phyloP scores from a whole-genome alignment of 2,329 filamentous ascomycete genomes.

The Fusarium agapanthi region DNA sequence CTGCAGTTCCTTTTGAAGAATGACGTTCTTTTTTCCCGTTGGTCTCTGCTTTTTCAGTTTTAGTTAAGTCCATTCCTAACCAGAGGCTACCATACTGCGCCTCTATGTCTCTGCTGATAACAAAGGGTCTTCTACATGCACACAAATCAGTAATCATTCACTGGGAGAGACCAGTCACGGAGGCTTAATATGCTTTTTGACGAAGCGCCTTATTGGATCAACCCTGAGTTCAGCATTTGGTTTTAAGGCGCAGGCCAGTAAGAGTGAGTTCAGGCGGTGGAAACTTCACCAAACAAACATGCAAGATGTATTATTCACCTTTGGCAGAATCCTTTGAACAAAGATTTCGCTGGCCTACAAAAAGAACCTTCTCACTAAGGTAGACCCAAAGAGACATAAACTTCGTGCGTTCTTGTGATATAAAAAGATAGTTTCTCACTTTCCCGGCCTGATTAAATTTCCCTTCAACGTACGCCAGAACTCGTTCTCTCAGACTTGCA shows the following conservation, averaged over 20 bases:
- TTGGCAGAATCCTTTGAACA: accelerated
- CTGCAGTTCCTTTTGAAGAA: accelerated
- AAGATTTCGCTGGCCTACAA: accelerated
- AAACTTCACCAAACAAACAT: neutral
- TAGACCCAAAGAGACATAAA: accelerated
- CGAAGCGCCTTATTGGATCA: neutral
- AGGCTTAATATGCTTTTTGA: neutral
- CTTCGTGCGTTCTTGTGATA: accelerated
- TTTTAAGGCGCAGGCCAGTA: accelerated
- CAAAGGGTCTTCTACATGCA: neutral
- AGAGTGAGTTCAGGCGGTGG: accelerated
- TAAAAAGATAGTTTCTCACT: neutral
- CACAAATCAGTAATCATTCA: neutral
- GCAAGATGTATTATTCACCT: neutral
- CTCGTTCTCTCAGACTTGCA: accelerated
- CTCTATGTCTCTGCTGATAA: neutral
- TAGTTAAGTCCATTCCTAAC: accelerated
- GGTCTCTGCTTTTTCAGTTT: accelerated
- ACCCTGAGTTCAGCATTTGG: neutral
- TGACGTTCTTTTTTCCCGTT: no score
- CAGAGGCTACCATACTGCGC: accelerated
- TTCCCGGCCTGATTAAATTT: neutral
- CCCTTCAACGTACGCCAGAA: accelerated
- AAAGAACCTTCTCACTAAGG: accelerated
- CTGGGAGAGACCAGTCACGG: neutral